These are phyloP conservation scores for Puccinia coronata DNA, from an alignment of 1,284 basidiomycete species.

Conservation along the genomic window DNA sequence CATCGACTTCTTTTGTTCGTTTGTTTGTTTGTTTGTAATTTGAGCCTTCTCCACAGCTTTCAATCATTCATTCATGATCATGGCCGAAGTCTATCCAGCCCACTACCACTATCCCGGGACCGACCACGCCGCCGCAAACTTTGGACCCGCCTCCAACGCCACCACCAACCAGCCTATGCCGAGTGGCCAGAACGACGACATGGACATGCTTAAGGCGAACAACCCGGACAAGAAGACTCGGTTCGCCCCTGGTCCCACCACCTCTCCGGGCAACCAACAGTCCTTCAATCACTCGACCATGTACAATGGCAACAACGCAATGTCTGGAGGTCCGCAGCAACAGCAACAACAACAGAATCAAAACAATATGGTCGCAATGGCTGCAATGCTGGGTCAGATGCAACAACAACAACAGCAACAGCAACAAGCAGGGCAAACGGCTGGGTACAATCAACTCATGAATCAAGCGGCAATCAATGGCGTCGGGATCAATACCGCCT, in stretches of 20 bases:
- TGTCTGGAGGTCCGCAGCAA: constrained; percentile 42
- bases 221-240: constrained; percentile 47
- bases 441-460: constrained; percentile 45
- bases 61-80: constrained; percentile 37
- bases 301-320: constrained; percentile 48
- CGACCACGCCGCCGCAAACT: constrained; percentile 11
- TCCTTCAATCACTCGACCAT: constrained; percentile 39
- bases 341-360: constrained; percentile 36
- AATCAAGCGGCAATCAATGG: constrained; percentile 36
- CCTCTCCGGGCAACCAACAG: constrained; percentile 24
- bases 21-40: constrained; percentile 39
- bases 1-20: constrained; percentile 34
- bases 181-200: constrained; percentile 7
- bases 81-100: constrained; percentile 48
- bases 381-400: constrained; percentile 39
- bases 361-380: constrained; percentile 47
- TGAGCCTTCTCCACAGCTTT: constrained; percentile 25
- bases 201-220: constrained; percentile 31
- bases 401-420: constrained; percentile 49
- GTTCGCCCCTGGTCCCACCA: constrained; percentile 36
- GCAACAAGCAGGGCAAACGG: constrained; percentile 45
- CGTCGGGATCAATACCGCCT: constrained; percentile 43
- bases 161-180: constrained; percentile 11
- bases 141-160: constrained; percentile 3
- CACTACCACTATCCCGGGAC: constrained; percentile 34